phyloP scores from a whole-genome alignment of 176 grass and related monocot species.

The Aegilops bicornis region DNA sequence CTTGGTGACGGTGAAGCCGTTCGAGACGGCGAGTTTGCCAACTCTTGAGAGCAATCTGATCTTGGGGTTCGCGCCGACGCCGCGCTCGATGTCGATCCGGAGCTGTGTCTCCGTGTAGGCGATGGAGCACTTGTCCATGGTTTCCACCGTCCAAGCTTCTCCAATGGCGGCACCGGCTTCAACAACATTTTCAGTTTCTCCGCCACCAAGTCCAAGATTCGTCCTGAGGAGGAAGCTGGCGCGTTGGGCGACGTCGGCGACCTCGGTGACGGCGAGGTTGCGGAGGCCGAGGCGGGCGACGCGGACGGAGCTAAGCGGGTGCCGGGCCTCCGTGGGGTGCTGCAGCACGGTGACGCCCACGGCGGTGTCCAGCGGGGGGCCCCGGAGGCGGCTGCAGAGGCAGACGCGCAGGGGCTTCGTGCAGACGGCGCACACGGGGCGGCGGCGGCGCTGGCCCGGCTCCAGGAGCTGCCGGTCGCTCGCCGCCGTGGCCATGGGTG shows the following conservation, averaged over 20 bases:
- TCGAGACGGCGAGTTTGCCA: conserved; percentile 42
- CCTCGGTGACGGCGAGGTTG: conserved; percentile 55
- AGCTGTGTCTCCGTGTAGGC: conserved; percentile 52
- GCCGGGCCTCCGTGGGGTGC: conserved; percentile 67
- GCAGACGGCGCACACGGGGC: conserved; percentile 63
- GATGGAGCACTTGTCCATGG: conserved; percentile 62
- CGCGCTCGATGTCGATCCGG: conserved; percentile 57
- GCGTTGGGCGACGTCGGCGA: conserved; percentile 67
- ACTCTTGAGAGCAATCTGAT: conserved; percentile 51
- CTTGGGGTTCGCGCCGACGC: conserved; percentile 69
- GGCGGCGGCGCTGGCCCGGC: conserved; percentile 23
- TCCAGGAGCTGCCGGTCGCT: neutral
- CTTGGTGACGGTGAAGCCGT: conserved; percentile 69
- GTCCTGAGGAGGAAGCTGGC: conserved; percentile 60
- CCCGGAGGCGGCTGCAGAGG: conserved; percentile 67
- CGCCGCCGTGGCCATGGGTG: conserved; percentile 44
- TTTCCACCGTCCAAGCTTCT: conserved; percentile 35
- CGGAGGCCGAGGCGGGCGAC: conserved; percentile 75
- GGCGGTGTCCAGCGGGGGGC: conserved; percentile 59
- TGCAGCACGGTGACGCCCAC: conserved; percentile 80
- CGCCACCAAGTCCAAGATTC: conserved; percentile 25
- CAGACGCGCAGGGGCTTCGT: conserved; percentile 67
- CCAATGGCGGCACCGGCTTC: neutral
- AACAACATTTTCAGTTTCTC: conserved; percentile 21
- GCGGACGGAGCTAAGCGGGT: conserved; percentile 84